Percentiles rank a stretch among this genome's conserved stretches.
Conservation (phyloP, 768 basidiomycete species). For the Podaxis mareebaensis region DNA sequence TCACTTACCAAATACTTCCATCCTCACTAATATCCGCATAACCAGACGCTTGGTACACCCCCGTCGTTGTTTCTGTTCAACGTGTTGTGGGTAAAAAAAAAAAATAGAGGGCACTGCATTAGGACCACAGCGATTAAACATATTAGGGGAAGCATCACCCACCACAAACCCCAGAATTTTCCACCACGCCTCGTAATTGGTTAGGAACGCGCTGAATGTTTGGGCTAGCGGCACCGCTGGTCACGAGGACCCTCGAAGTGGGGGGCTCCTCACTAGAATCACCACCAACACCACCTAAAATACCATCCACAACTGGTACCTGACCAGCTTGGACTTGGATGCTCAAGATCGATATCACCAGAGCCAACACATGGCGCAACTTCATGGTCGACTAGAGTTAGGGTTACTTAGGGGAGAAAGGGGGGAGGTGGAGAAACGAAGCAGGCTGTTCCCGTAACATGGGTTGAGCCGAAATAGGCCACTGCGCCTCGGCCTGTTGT, state of each 20-base stretch:
- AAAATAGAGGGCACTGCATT: background rate
- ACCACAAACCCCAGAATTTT: slow-evolving; percentile 67
- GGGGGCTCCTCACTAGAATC: background rate
- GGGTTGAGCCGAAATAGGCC: background rate
- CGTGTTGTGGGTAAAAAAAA: too few species aligned
- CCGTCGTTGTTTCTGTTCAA: slow-evolving; percentile 52
- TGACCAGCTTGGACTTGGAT: slow-evolving; percentile 30
- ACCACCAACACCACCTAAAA: slow-evolving; percentile 45
- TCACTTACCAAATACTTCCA: slow-evolving; percentile 54
- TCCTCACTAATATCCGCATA: slow-evolving; percentile 59
- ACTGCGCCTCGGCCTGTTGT: background rate
- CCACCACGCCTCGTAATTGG: slow-evolving; percentile 46
- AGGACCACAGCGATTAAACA: background rate
- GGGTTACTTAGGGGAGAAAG: background rate
- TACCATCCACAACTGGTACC: slow-evolving; percentile 51
- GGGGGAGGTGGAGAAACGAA: background rate
- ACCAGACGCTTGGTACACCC: slow-evolving; percentile 61
- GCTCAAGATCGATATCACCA: background rate
- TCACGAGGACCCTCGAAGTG: slow-evolving; percentile 9
- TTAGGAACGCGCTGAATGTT: slow-evolving; percentile 1
- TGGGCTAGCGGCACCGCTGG: too few species aligned
- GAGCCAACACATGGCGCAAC: background rate
- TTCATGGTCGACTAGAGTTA: background rate
- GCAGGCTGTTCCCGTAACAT: background rate
- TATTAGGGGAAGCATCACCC: slow-evolving; percentile 10